Evolutionary conservation across 371 early-diverging fungal genomes (phyloP).

Genomic region (Choanephora cucurbitarum): DNA sequence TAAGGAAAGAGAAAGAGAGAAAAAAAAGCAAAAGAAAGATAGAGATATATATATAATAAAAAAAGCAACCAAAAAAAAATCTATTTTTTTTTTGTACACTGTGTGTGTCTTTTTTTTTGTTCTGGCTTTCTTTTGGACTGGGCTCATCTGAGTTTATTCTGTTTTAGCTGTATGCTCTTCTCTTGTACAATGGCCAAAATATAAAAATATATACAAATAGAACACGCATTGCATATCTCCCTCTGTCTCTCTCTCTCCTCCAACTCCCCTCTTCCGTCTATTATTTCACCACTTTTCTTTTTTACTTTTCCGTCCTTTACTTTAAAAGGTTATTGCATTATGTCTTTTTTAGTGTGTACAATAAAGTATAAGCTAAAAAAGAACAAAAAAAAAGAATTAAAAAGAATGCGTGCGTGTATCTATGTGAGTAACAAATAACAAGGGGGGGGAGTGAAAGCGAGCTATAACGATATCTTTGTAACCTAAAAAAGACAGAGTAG

Average conservation of each 20-base stretch:
- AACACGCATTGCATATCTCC: slow-evolving; percentile 23
- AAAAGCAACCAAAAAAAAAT: not conserved
- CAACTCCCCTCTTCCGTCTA: not conserved
- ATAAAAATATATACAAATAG: slow-evolving; percentile 12
- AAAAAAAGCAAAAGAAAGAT: slow-evolving; percentile 3
- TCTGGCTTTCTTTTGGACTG: slow-evolving; percentile 22
- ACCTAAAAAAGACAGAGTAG: slow-evolving; percentile 1
- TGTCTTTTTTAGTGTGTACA: too few relatives aligned
- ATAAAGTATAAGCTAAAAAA: too few relatives aligned
- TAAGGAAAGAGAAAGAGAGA: slow-evolving; percentile 10
- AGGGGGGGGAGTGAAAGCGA: not conserved
- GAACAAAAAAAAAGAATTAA: too few relatives aligned
- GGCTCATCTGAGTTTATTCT: slow-evolving; percentile 25
- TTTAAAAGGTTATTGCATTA: too few relatives aligned
- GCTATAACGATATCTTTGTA: not conserved
- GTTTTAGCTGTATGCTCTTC: slow-evolving; percentile 4
- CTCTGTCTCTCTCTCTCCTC: not conserved
- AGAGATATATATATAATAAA: not conserved
- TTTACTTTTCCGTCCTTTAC: too few relatives aligned
- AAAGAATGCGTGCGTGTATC: too few relatives aligned
- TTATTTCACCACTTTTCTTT: not conserved
- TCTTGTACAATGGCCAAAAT: slow-evolving; percentile 19
- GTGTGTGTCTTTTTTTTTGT: not conserved
- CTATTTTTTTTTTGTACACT: not conserved
- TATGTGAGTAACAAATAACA: not conserved